Conservation (phyloP, 192 early-diverging fungal genomes). For the Geranomyces variabilis region DNA sequence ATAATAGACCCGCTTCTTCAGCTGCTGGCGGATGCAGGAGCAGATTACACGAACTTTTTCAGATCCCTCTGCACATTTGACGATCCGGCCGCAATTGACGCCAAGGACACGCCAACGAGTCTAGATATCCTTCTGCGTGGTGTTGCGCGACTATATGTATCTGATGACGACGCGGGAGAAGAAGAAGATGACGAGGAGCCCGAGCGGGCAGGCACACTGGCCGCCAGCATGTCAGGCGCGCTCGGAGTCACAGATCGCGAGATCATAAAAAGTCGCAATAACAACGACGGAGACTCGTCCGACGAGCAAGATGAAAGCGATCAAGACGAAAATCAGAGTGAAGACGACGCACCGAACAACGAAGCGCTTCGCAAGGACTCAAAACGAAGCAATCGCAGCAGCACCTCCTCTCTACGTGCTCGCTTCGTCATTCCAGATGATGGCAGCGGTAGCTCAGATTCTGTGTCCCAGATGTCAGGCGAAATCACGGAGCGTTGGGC, state of each 20-base stretch:
- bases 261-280: background rate
- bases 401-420: background rate
- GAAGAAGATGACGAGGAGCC: background rate
- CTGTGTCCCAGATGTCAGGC: background rate
- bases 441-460: background rate
- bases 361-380: background rate
- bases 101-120: background rate
- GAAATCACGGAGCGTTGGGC: constrained; percentile 19
- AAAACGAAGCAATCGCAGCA: constrained; percentile 1
- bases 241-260: constrained; percentile 7
- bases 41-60: constrained; percentile 81
- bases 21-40: constrained; percentile 61
- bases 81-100: constrained; percentile 7
- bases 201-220: background rate
- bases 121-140: background rate
- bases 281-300: background rate
- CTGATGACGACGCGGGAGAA: background rate
- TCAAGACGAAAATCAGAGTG: background rate
- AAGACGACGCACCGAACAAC: background rate
- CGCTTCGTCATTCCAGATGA: too few species aligned
- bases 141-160: background rate
- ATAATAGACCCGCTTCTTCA: constrained; percentile 71
- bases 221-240: constrained; percentile 20
- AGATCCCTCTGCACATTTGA: constrained; percentile 58
- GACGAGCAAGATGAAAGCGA: background rate